Percentiles rank a stretch among this genome's conserved stretches.
These are phyloP conservation scores for Flueggea neowawraea DNA, from an alignment of 441 rosid genomes.

Conservation along the genomic window DNA sequence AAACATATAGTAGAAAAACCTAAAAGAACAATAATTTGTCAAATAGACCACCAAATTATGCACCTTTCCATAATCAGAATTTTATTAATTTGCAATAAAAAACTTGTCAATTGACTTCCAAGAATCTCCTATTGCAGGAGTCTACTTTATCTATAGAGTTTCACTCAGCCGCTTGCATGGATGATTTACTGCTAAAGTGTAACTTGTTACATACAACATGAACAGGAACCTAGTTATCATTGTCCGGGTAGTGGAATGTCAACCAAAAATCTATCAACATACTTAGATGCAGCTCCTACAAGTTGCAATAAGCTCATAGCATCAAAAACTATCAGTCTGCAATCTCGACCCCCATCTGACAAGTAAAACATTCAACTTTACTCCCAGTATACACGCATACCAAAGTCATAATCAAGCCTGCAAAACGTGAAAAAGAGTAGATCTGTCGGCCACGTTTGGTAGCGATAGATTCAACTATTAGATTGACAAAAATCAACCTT, in stretches of 20 bases:
- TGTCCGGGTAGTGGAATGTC: constrained; percentile 37
- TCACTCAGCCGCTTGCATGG: constrained; percentile 31
- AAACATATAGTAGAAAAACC: background rate
- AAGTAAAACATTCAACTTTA: constrained; percentile 9
- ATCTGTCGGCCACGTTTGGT: too few species aligned
- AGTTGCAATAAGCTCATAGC: constrained; percentile 54
- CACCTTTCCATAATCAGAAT: constrained; percentile 75
- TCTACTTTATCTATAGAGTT: constrained; percentile 42
- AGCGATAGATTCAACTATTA: too few species aligned
- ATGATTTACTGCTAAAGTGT: constrained; percentile 58
- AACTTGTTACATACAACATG: constrained; percentile 49
- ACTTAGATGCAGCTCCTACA: constrained; percentile 76
- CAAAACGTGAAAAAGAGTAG: too few species aligned
- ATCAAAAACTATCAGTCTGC: constrained; percentile 30
- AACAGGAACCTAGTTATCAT: constrained; percentile 52
- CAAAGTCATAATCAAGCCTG: constrained; percentile 16
- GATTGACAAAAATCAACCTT: too few species aligned
- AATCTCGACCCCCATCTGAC: constrained; percentile 11
- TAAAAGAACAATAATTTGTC: background rate
- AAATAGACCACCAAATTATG: constrained; percentile 19
- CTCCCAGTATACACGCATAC: constrained; percentile 12
- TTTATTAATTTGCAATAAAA: constrained; percentile 31
- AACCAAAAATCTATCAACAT: constrained; percentile 64
- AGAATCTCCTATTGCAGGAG: constrained; percentile 46
- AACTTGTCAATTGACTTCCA: constrained; percentile 63